These are phyloP conservation scores for Yamadazyma diddensiae DNA, from an alignment of 1,139 yeast species.

Conservation along the genomic window DNA sequence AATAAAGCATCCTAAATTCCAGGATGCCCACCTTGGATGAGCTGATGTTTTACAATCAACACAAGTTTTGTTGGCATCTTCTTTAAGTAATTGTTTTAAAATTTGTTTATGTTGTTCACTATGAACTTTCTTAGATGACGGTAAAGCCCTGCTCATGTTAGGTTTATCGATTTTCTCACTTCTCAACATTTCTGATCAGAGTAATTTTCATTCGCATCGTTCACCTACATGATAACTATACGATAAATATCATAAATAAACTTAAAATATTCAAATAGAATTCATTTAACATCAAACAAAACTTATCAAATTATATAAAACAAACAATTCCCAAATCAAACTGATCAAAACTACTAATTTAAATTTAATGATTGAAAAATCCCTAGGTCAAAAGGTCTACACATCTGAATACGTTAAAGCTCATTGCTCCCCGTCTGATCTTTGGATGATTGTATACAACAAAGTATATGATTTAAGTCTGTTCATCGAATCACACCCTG, in stretches of 20 bases:
- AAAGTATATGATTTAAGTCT: constrained; percentile 58
- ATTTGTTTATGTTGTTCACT: constrained; percentile 63
- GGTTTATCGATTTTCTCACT: not conserved
- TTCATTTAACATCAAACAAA: no score
- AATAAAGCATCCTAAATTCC: constrained; percentile 90
- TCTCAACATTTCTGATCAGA: no score
- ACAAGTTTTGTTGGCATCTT: constrained; percentile 72
- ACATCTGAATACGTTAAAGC: constrained; percentile 35
- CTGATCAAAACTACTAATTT: no score
- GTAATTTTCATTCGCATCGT: no score
- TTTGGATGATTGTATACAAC: constrained; percentile 68
- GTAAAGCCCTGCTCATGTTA: constrained; percentile 19
- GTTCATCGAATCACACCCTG: constrained; percentile 57
- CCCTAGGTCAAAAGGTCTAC: not conserved
- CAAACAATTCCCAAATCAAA: no score
- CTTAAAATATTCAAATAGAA: no score
- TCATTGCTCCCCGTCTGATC: constrained; percentile 47
- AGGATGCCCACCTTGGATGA: constrained; percentile 97
- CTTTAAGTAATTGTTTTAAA: constrained; percentile 68
- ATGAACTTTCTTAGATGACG: constrained; percentile 43
- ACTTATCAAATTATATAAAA: no score
- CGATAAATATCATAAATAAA: no score
- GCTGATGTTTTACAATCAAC: constrained; percentile 88
- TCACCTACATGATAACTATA: no score
- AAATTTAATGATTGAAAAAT: constrained; percentile 2